Conservation (phyloP, 441 rosid genomes). For the Hura crepitans region DNA sequence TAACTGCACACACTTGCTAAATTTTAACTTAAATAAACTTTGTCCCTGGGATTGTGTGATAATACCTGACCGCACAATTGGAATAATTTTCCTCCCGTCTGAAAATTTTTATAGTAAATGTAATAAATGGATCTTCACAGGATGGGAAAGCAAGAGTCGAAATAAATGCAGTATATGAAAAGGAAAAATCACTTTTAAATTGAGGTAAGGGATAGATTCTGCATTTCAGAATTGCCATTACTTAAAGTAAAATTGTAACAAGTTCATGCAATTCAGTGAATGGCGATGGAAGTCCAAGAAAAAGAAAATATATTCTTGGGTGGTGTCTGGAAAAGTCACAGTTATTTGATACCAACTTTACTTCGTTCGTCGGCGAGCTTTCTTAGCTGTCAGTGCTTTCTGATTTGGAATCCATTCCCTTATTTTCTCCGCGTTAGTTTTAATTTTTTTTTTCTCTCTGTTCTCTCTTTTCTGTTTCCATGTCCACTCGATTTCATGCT, state of each 20-base stretch:
- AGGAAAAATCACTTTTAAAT: background rate
- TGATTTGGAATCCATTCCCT: conserved; percentile 42
- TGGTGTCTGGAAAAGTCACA: background rate
- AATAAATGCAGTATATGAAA: conserved; percentile 11
- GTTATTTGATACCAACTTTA: conserved; percentile 32
- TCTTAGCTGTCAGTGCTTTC: conserved; percentile 28
- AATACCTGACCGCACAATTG: no score
- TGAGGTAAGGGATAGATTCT: background rate
- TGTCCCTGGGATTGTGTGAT: no score
- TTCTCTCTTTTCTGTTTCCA: conserved; percentile 3
- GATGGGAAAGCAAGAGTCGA: conserved; percentile 10
- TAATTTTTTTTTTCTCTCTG: background rate
- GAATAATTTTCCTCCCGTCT: no score
- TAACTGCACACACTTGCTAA: no score
- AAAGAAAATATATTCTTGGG: background rate
- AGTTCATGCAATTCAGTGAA: background rate
- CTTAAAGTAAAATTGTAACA: background rate
- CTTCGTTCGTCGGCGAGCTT: conserved; percentile 21
- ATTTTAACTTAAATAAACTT: no score
- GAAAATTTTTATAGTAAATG: no score
- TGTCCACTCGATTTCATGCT: background rate
- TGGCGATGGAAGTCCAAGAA: background rate
- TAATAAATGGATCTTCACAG: background rate
- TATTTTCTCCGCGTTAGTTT: conserved; percentile 5
- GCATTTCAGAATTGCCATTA: background rate